These are phyloP conservation scores for Xylariaceae sp. DNA, from an alignment of 2,329 filamentous ascomycete species.

Conservation along the genomic window DNA sequence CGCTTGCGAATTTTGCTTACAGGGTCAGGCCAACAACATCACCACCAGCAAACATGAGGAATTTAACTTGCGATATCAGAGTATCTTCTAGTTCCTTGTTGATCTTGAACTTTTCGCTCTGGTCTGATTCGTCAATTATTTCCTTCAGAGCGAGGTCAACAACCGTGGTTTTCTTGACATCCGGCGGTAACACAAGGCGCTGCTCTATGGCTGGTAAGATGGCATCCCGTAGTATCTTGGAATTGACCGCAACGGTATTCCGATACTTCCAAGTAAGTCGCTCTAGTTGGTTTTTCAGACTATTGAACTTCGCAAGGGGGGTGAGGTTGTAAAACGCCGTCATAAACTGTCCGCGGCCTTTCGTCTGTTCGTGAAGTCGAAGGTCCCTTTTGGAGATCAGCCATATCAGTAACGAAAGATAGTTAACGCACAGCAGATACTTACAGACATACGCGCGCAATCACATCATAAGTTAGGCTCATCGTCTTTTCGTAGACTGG, in stretches of 20 bases:
- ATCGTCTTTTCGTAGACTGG: conserved; percentile 14
- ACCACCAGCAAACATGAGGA: conserved; percentile 16
- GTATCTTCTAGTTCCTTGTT: conserved; percentile 4
- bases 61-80: conserved; percentile 8
- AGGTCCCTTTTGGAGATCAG: not conserved
- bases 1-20: too few species aligned
- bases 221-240: not conserved
- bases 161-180: not conserved
- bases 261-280: conserved; percentile 7
- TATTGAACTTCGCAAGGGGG: not conserved
- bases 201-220: conserved; percentile 5
- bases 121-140: not conserved
- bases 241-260: not conserved
- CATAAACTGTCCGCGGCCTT: conserved; percentile 6
- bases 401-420: not conserved
- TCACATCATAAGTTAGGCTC: conserved; percentile 19
- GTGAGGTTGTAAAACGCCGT: conserved; percentile 7
- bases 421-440: too few species aligned
- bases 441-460: conserved; percentile 16
- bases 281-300: conserved; percentile 5
- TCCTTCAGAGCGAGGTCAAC: conserved; percentile 7
- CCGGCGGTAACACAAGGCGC: not conserved
- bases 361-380: not conserved
- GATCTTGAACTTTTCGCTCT: not conserved
- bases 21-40: too few species aligned